Conservation (phyloP, 768 basidiomycete species). For the Xerocomus brunneocitrinus region DNA sequence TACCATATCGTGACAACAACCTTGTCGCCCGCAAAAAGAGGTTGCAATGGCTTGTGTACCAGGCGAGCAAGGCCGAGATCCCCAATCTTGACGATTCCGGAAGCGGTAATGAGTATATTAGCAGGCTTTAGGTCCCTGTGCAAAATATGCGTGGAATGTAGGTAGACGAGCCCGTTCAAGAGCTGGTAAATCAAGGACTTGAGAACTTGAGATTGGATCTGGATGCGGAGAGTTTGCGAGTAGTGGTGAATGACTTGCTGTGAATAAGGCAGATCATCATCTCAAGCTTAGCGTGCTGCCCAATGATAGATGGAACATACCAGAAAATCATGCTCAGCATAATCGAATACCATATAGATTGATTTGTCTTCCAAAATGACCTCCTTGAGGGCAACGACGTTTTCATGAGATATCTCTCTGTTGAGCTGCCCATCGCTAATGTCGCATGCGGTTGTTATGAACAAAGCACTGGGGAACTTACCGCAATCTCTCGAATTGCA, state of each 20-base stretch:
- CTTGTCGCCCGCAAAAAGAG: slow-evolving; percentile 90
- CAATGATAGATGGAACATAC: slow-evolving; percentile 41
- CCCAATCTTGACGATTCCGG: slow-evolving; percentile 95
- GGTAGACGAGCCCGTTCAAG: slow-evolving; percentile 88
- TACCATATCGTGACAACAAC: slow-evolving; percentile 99
- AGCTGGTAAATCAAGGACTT: slow-evolving; percentile 95
- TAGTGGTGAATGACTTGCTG: slow-evolving; percentile 99
- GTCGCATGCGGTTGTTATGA: slow-evolving; percentile 15
- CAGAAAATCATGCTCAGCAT: slow-evolving; percentile 97
- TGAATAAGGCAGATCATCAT: neutral
- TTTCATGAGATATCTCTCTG: slow-evolving; percentile 85
- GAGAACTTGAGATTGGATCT: slow-evolving; percentile 73
- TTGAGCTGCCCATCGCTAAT: slow-evolving; percentile 54
- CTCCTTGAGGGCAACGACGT: slow-evolving; percentile 86
- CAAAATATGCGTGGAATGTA: slow-evolving; percentile 91
- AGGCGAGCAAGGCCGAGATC: slow-evolving; percentile 93
- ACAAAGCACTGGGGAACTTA: slow-evolving; percentile 33
- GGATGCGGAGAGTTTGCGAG: slow-evolving; percentile 78
- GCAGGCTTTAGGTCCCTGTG: slow-evolving; percentile 98
- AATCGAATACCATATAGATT: slow-evolving; percentile 99
- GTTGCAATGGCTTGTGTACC: slow-evolving; percentile 86
- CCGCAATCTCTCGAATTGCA: slow-evolving; percentile 94
- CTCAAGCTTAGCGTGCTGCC: neutral
- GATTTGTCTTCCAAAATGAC: slow-evolving; percentile 98
- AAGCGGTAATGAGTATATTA: slow-evolving; percentile 91